Conservation (phyloP, 345 rosid species). For the Ailanthus altissimus region DNA sequence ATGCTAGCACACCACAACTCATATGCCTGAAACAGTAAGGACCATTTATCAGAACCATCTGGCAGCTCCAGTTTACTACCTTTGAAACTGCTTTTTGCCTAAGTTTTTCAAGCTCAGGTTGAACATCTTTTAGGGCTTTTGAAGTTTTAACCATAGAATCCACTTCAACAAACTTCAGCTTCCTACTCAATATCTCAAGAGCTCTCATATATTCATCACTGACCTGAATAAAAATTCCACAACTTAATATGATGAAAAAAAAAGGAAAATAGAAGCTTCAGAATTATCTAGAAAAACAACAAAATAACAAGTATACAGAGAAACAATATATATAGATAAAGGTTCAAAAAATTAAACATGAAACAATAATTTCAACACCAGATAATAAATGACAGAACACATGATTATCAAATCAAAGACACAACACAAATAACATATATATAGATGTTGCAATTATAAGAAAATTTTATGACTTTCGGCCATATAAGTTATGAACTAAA, state of each 20-base stretch:
- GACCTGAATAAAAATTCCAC: conserved; percentile 57
- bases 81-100: conserved; percentile 94
- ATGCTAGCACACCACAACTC: background rate
- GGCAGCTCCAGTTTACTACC: conserved; percentile 46
- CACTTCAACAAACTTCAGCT: conserved; percentile 77
- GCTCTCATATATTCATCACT: conserved; percentile 89
- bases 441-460: background rate
- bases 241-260: conserved; percentile 18
- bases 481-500: conserved; percentile 1
- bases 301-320: background rate
- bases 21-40: background rate
- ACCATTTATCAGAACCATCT: conserved; percentile 1
- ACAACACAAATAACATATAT: background rate
- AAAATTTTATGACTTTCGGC: background rate
- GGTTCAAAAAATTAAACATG: background rate
- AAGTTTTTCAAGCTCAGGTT: conserved; percentile 96
- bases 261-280: conserved; percentile 9
- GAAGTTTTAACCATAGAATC: conserved; percentile 79
- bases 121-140: conserved; percentile 92
- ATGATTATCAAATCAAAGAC: background rate
- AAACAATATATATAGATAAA: background rate
- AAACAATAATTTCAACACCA: background rate
- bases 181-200: conserved; percentile 89
- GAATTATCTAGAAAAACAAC: background rate
- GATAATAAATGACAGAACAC: background rate